Evolutionary conservation across 768 basidiomycete genomes (phyloP), one percentile per base, ranked within the genome.

Genomic region (Epithele typhae): DNA sequence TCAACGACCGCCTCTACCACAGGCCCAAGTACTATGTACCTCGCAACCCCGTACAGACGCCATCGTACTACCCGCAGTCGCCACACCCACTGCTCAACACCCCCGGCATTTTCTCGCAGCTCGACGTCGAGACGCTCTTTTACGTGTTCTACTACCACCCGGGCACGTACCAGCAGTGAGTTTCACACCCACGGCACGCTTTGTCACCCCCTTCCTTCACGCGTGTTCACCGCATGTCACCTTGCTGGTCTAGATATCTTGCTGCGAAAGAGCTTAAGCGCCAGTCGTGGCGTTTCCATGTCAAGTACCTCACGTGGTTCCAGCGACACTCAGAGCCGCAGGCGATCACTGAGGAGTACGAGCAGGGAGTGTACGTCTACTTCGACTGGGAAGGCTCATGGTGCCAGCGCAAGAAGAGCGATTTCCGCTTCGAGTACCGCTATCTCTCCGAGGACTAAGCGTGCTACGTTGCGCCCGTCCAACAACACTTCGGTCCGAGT

Each of bases 291-390:
- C 83, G 96, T 40, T 99, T 98, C 76, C 96, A 99, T 66, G 90
- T 97, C 51, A 97, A 98, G 69, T 99, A 97, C 64, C 72, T 99
- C 51, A 99, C 96, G 24, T 99, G 96, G 94, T 99, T 99, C 81
- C 96, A 98, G 66, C 82, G 96, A 30, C 92, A 96, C 60, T 93
- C 92, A 19, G 94, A 98, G 61, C 96, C 96, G 8, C 92, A 95
- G 61, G 93, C 93, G 1, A 97, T 99, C 64, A 99, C 96, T 43
- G 95, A 98, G 58, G 95, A 98, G 64, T 99, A 97, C 65, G 96
- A 99, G 68, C 94, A 98, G 70, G 96, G 96, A 12, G 92, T 96
- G 12, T 99, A 99, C 67, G 89, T 96, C 25, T 99, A 99, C 75
- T 97, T 98, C 66, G 95, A 97, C 68, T 97, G 94, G 94, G 94